A percentile compares a stretch with the other conserved stretches of the same genome.
These are phyloP conservation scores for Schizonepeta tenuifolia DNA, from an alignment of 257 asterid species.

Conservation along the genomic window DNA sequence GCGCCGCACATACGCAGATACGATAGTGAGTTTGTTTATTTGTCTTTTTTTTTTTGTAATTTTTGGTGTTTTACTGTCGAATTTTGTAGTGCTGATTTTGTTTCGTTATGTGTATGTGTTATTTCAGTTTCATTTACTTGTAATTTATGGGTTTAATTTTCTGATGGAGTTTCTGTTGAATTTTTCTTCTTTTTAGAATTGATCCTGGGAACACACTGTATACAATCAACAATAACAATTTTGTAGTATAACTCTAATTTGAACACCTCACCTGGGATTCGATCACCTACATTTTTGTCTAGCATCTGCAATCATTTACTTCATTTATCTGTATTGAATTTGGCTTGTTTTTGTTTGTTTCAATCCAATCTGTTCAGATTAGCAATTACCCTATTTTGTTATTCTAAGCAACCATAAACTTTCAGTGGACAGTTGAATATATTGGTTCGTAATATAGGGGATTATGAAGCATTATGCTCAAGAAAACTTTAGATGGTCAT, in stretches of 20 bases:
- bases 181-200: too few relatives aligned
- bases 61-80: too few relatives aligned
- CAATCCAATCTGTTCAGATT: conserved; percentile 20
- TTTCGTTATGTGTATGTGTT: too few relatives aligned
- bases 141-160: too few relatives aligned
- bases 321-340: conserved; percentile 15
- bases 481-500: neutral
- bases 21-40: too few relatives aligned
- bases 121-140: too few relatives aligned
- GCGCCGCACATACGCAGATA: too few relatives aligned
- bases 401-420: conserved; percentile 21
- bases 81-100: too few relatives aligned
- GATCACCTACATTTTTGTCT: neutral
- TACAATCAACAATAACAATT: conserved; percentile 7
- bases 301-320: neutral
- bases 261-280: conserved; percentile 8
- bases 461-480: conserved; percentile 13
- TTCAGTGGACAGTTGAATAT: conserved; percentile 8
- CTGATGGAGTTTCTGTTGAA: too few relatives aligned
- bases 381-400: conserved; percentile 34
- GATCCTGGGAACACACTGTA: neutral
- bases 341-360: neutral
- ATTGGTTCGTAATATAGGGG: conserved; percentile 10
- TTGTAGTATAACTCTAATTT: conserved; percentile 13
- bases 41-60: too few relatives aligned